Percentiles rank a stretch among this genome's conserved stretches.
phyloP scores from a whole-genome alignment of 495 filamentous ascomycete species.

The Hamigera avellanea region DNA sequence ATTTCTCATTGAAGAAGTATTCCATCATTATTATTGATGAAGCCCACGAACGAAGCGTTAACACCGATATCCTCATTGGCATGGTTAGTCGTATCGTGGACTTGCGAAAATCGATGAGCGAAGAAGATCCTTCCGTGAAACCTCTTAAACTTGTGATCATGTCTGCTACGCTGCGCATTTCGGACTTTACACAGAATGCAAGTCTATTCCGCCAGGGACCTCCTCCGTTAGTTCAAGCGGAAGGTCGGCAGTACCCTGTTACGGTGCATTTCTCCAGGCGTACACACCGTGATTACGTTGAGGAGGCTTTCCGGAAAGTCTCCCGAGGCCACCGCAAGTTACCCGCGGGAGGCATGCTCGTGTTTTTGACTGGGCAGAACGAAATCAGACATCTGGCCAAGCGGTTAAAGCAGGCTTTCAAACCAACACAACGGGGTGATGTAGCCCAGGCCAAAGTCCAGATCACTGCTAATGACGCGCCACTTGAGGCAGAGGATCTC shows the following conservation, averaged over 20 bases:
- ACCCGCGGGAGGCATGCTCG: slow-evolving; percentile 83
- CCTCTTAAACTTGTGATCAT: slow-evolving; percentile 94
- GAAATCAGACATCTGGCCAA: slow-evolving; percentile 77
- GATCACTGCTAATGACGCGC: slow-evolving; percentile 65
- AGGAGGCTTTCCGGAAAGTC: slow-evolving; percentile 80
- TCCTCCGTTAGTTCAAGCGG: slow-evolving; percentile 78
- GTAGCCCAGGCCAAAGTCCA: slow-evolving; percentile 50
- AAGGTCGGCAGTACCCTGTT: slow-evolving; percentile 89
- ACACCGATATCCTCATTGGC: slow-evolving; percentile 94
- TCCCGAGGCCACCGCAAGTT: slow-evolving; percentile 82
- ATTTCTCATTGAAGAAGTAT: slow-evolving; percentile 87
- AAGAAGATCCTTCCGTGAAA: slow-evolving; percentile 49
- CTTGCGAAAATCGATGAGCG: slow-evolving; percentile 51
- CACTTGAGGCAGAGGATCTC: slow-evolving; percentile 76
- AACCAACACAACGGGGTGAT: slow-evolving; percentile 40
- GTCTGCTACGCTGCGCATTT: slow-evolving; percentile 87
- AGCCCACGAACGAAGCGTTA: slow-evolving; percentile 93
- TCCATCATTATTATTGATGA: slow-evolving; percentile 93
- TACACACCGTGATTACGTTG: slow-evolving; percentile 78
- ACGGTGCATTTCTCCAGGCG: slow-evolving; percentile 78
- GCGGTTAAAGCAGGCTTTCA: slow-evolving; percentile 61
- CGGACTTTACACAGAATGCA: slow-evolving; percentile 79
- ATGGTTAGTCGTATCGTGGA: slow-evolving; percentile 91
- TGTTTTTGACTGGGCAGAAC: slow-evolving; percentile 90
- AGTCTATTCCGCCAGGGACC: slow-evolving; percentile 62